Evolutionary conservation across 345 rosid genomes (phyloP).

Genomic region (Dipteronia sinensis): DNA sequence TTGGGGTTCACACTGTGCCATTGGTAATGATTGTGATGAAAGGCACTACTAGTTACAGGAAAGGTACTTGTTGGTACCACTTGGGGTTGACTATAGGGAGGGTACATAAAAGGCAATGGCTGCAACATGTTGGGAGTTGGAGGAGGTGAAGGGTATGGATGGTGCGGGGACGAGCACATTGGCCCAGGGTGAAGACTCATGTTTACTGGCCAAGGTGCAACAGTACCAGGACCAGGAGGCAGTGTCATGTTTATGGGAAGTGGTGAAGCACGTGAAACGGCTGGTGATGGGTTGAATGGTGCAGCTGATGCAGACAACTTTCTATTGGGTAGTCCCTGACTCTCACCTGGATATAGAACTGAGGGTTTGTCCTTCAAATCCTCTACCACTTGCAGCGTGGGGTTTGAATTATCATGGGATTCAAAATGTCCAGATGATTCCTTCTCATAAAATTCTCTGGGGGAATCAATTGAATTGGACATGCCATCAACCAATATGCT

Average conservation of each 20-base stretch:
- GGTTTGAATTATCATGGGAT: constrained; percentile 31
- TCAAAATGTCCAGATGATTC: constrained; percentile 32
- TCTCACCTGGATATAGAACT: constrained; percentile 44
- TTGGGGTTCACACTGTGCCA: constrained; percentile 72
- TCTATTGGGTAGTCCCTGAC: constrained; percentile 54
- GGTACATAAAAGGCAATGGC: constrained; percentile 79
- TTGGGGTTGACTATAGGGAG: constrained; percentile 72
- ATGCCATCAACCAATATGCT: constrained; percentile 34
- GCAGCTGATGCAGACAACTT: constrained; percentile 97
- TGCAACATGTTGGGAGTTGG: constrained; percentile 88
- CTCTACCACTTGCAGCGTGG: constrained; percentile 35
- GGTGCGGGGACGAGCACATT: constrained; percentile 58
- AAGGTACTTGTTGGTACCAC: constrained; percentile 65
- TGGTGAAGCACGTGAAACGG: constrained; percentile 62
- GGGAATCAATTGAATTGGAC: constrained; percentile 46
- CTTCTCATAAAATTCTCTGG: constrained; percentile 42
- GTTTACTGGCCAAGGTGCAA: constrained; percentile 82
- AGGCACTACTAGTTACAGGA: constrained; percentile 72
- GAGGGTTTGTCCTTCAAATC: constrained; percentile 66
- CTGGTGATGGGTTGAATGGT: constrained; percentile 83
- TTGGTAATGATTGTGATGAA: constrained; percentile 80
- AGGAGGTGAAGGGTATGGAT: constrained; percentile 80
- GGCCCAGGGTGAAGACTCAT: constrained; percentile 81
- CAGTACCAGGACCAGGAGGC: constrained; percentile 54
- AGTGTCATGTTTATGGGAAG: constrained; percentile 60